phyloP scores from a whole-genome alignment of 2,329 filamentous ascomycete genomes.

The Paramyrothecium sp. region DNA sequence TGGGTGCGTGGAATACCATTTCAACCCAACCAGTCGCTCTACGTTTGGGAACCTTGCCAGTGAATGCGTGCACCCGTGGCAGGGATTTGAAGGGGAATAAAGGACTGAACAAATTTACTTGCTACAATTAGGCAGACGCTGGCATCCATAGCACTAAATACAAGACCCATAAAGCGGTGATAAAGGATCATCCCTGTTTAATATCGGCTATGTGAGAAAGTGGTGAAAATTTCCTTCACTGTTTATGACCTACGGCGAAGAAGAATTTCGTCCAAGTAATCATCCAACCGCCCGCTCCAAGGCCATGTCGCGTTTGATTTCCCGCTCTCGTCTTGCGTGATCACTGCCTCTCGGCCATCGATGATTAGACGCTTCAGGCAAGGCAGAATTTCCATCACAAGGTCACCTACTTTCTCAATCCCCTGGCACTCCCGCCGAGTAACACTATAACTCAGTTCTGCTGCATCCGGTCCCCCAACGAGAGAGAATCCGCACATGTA shows the following conservation, averaged over 20 bases:
- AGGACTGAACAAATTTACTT: too few relatives aligned
- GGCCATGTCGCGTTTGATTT: background rate
- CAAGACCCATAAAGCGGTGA: too few relatives aligned
- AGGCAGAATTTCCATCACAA: background rate
- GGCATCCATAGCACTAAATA: background rate
- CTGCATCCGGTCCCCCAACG: background rate
- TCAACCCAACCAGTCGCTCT: background rate
- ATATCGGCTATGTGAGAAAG: too few relatives aligned
- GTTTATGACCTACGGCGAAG: background rate
- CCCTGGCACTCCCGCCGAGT: background rate
- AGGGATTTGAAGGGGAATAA: background rate
- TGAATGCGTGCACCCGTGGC: background rate
- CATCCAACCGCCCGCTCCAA: background rate
- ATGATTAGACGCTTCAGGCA: background rate
- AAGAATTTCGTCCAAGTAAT: background rate
- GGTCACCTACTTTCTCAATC: background rate
- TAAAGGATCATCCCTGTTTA: too few relatives aligned
- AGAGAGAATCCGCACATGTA: background rate
- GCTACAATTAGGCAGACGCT: background rate
- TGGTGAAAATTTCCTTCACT: too few relatives aligned
- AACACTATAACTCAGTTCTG: background rate
- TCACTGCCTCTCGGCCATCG: background rate
- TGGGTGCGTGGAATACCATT: background rate
- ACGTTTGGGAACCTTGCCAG: background rate
- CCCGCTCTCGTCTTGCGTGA: background rate